A percentile compares a stretch with the other conserved stretches of the same genome.
Conservation (phyloP, 257 asterid genomes). For the Mentha longifolia region DNA sequence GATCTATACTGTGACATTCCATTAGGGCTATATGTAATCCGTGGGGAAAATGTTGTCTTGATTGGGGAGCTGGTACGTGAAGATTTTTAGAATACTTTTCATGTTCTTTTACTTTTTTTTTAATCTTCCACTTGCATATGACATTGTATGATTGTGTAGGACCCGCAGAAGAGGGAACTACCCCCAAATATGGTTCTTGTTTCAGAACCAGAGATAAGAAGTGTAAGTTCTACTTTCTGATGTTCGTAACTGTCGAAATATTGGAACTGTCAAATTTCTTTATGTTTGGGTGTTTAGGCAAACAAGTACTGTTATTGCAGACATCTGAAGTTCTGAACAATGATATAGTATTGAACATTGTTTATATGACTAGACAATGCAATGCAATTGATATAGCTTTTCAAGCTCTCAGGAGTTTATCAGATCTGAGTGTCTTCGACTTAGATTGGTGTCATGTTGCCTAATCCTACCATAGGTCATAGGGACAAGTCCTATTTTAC, state of each 20-base stretch:
- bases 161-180: conserved; percentile 81
- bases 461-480: conserved; percentile 2
- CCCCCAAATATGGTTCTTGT: conserved; percentile 85
- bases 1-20: conserved; percentile 90
- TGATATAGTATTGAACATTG: background rate
- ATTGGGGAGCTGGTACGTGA: conserved; percentile 93
- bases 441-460: background rate
- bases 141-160: conserved; percentile 52
- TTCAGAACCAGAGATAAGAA: conserved; percentile 73
- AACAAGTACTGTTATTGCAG: background rate
- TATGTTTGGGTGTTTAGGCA: background rate
- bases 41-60: conserved; percentile 97
- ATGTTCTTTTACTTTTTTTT: background rate
- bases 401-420: background rate
- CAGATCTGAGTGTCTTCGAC: background rate
- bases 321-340: background rate
- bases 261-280: background rate
- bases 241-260: conserved; percentile 4
- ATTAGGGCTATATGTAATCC: conserved; percentile 86
- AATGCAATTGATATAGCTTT: background rate
- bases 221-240: conserved; percentile 51
- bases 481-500: conserved; percentile 2
- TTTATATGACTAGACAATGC: background rate
- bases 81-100: conserved; percentile 2
- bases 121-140: conserved; percentile 8